Percentiles rank a stretch among this genome's conserved stretches.
These are phyloP conservation scores for Phytophthora vignae DNA, from an alignment of 352 stramenopile species.

Conservation along the genomic window DNA sequence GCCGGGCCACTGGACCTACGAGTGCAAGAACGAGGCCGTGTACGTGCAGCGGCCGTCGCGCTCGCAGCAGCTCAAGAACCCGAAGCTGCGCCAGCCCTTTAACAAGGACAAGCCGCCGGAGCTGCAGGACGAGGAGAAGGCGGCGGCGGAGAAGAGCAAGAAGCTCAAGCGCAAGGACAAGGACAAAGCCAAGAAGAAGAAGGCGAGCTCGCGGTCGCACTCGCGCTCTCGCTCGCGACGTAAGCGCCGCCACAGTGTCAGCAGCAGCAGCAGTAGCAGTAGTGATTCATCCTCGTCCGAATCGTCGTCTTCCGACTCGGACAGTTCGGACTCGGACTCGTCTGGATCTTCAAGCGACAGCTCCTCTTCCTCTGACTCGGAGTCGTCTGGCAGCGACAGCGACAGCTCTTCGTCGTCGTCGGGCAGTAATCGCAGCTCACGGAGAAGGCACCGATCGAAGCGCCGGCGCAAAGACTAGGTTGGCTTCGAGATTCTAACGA, in stretches of 20 bases:
- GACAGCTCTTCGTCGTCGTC: conserved; percentile 42
- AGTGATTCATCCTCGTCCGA: conserved; percentile 34
- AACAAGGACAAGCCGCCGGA: conserved; percentile 81
- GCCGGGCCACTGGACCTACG: conserved; percentile 86
- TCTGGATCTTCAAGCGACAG: conserved; percentile 32
- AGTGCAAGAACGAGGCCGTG: conserved; percentile 88
- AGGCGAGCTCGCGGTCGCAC: neutral
- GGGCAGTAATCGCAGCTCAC: conserved; percentile 31
- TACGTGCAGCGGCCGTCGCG: conserved; percentile 83
- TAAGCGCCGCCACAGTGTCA: conserved; percentile 40
- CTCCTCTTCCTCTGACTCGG: conserved; percentile 29
- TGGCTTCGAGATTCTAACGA: neutral
- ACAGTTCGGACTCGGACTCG: conserved; percentile 28
- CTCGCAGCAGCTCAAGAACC: conserved; percentile 83
- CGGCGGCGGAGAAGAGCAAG: conserved; percentile 29
- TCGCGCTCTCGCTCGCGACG: conserved; percentile 11
- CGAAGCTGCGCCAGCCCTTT: conserved; percentile 82
- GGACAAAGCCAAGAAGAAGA: conserved; percentile 20
- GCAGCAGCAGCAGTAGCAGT: conserved; percentile 46
- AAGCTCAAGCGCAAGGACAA: conserved; percentile 7
- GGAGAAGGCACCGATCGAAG: conserved; percentile 44
- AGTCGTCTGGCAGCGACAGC: conserved; percentile 41
- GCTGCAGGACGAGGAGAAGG: conserved; percentile 46
- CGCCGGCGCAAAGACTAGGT: conserved; percentile 50
- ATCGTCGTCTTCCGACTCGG: conserved; percentile 42